Evolutionary conservation across 116 monocot genomes (phyloP).

Genomic region (Posidonia oceanica): DNA sequence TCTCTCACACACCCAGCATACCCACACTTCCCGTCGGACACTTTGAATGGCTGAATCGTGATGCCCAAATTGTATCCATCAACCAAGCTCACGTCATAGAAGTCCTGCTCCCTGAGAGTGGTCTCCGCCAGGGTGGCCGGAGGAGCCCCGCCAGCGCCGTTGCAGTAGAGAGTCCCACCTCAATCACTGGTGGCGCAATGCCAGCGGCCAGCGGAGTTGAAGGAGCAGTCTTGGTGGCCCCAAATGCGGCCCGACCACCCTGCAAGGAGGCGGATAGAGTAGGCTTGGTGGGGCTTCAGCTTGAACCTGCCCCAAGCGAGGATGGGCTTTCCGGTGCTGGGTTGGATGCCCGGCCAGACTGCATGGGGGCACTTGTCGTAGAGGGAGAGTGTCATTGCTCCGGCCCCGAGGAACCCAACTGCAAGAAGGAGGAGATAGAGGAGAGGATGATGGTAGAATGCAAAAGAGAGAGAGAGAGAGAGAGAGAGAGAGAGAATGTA

Average conservation of each 20-base stretch:
- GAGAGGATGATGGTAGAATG: background rate
- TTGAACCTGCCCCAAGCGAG: slow-evolving; percentile 62
- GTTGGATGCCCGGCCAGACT: slow-evolving; percentile 4
- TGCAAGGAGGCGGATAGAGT: slow-evolving; percentile 50
- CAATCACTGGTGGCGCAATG: slow-evolving; percentile 75
- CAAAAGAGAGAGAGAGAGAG: too few species aligned
- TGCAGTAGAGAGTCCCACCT: slow-evolving; percentile 57
- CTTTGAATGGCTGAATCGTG: too few species aligned
- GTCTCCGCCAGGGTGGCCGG: slow-evolving; percentile 53
- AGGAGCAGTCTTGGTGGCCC: too few species aligned
- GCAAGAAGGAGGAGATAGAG: background rate
- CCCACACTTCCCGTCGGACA: too few species aligned
- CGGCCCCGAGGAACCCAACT: background rate
- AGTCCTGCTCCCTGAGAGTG: slow-evolving; percentile 56
- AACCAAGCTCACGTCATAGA: slow-evolving; percentile 50
- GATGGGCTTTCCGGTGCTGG: slow-evolving; percentile 49
- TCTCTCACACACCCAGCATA: too few species aligned
- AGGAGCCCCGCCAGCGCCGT: slow-evolving; percentile 25
- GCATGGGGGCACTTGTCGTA: slow-evolving; percentile 21
- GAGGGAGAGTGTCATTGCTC: slow-evolving; percentile 39
- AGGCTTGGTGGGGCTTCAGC: slow-evolving; percentile 52
- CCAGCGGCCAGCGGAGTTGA: slow-evolving; percentile 27
- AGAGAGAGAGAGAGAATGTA: background rate
- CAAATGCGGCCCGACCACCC: too few species aligned
- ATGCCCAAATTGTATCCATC: too few species aligned